Conservation (phyloP, 257 asterid genomes). For the Solanum bulbocastanum region DNA sequence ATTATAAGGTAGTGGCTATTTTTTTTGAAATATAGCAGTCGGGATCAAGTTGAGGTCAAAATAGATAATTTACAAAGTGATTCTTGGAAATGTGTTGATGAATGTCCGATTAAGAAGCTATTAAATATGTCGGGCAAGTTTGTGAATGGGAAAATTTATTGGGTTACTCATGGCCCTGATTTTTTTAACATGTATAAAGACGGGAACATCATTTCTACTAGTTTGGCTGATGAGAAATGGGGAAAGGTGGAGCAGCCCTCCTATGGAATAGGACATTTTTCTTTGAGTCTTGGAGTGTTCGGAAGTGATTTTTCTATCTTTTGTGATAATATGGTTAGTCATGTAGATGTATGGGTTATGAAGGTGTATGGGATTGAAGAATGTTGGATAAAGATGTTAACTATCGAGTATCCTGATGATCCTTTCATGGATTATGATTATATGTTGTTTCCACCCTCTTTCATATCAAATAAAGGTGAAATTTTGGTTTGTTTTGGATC, state of each 20-base stretch:
- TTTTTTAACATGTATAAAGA: background rate
- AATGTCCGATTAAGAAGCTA: background rate
- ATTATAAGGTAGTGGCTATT: background rate
- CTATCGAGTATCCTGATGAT: background rate
- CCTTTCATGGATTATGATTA: background rate
- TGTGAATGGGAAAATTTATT: background rate
- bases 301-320: conserved; percentile 27
- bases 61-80: background rate
- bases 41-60: background rate
- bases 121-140: background rate
- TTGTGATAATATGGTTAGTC: conserved; percentile 3
- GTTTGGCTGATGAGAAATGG: background rate
- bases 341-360: conserved; percentile 43
- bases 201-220: conserved; percentile 8
- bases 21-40: background rate
- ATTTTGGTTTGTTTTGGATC: background rate
- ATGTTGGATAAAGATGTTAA: conserved; percentile 26
- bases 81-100: background rate
- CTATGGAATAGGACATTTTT: conserved; percentile 7
- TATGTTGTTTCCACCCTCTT: background rate
- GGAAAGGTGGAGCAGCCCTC: conserved; percentile 14
- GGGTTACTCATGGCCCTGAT: background rate
- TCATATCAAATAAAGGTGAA: background rate
- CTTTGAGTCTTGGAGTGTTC: conserved; percentile 14
- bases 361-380: conserved; percentile 18